Base-by-base conservation (phyloP, 495 filamentous ascomycete genomes). In the Trichoderma parareesei region DNA sequence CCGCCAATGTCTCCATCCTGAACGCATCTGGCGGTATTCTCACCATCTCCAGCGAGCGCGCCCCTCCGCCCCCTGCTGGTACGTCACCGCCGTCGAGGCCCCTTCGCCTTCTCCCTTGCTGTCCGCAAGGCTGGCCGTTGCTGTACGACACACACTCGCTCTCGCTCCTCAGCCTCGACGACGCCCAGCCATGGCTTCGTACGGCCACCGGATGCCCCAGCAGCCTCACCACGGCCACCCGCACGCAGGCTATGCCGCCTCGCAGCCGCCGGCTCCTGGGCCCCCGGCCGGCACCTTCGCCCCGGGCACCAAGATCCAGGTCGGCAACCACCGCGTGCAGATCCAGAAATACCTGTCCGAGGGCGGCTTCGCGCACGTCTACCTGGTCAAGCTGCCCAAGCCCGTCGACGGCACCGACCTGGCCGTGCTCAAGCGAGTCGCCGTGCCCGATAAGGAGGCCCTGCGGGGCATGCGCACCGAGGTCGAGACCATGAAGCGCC, bases 401-500 rank as follows among this genome's bases (percentile, higher is more conserved):
- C 80, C 89, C 43, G 77, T 92, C 75, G 85, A 94, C 74, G 90
- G 90, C 66, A 87, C 89, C 63, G 91, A 97, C 70, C 84, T 84
- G 66, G 93, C 91, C 2, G 92, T 98, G 8, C 79, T 98, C 69
- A 98, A 98, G 80, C 83, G 94, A 70, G 94, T 98, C 55, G 94
- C 95, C n/a, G 94, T 98, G 41, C 91, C 95, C 48, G 94, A 98
- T 73, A 96, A 94, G 81, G 88, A 94, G 69, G 84, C 92, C 62
- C 82, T 98, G 73, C 90, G 92, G 38, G 92, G 87, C 74, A 97
- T 98, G 94, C 88, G 95, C 72, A 98, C 89, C 65, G 94, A 98
- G 81, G 94, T 98, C 63, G 94, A 98, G 78, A 98, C 94, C 20
- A 98, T 98, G 94, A 98, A 98, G 85, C 91, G 93, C 71, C 80